Evolutionary conservation across 1,284 basidiomycete genomes (phyloP).

Genomic region (Stygiomarasmius scandens): DNA sequence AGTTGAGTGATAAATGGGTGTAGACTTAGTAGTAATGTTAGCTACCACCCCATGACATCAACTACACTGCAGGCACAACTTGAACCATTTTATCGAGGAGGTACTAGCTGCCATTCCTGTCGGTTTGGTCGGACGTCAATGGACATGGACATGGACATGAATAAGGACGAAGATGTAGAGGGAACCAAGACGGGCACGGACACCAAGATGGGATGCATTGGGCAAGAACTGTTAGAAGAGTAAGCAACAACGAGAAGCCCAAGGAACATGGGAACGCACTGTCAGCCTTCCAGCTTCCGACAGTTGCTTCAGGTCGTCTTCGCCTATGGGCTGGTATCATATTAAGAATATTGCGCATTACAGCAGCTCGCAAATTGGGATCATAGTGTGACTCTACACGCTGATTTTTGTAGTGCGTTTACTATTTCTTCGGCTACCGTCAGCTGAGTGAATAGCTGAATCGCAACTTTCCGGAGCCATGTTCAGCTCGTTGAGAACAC

Average conservation of each 20-base stretch:
- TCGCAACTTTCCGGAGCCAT: slow-evolving; percentile 92
- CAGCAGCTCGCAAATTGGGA: slow-evolving; percentile 94
- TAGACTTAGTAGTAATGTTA: background rate
- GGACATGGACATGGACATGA: too few species aligned
- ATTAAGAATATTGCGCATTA: slow-evolving; percentile 99
- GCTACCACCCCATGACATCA: background rate
- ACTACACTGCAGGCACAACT: too few species aligned
- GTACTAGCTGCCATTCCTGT: slow-evolving; percentile 86
- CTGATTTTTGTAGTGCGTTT: slow-evolving; percentile 97
- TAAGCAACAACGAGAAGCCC: too few species aligned
- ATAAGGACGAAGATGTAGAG: too few species aligned
- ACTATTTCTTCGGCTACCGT: slow-evolving; percentile 95
- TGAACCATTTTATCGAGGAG: too few species aligned
- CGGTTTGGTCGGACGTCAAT: slow-evolving; percentile 93
- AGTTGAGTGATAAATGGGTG: background rate
- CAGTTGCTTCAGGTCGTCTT: slow-evolving; percentile 98
- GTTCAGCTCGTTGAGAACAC: slow-evolving; percentile 93
- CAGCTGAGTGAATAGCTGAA: slow-evolving; percentile 93
- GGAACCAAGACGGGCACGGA: too few species aligned
- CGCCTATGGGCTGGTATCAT: slow-evolving; percentile 99
- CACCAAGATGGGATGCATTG: too few species aligned
- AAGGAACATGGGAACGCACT: slow-evolving; percentile 62
- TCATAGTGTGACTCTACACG: slow-evolving; percentile 99
- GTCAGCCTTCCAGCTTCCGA: slow-evolving; percentile 99
- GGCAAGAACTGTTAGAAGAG: too few species aligned